Evolutionary conservation across 352 stramenopile species (phyloP).

Genomic region (Globisporangium radiosum): DNA sequence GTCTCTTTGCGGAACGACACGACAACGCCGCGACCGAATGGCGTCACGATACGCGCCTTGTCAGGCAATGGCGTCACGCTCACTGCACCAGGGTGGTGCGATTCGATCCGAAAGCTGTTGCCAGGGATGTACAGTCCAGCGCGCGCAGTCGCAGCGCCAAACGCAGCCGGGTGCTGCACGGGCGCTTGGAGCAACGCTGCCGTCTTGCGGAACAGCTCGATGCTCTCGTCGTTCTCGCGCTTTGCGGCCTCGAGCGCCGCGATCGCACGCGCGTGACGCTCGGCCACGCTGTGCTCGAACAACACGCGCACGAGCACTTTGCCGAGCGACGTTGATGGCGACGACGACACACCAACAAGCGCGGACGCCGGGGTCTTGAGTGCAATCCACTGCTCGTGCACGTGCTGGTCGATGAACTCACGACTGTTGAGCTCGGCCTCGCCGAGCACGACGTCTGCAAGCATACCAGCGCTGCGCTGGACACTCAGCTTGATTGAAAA

Average conservation of each 20-base stretch:
- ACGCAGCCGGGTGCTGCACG: constrained; percentile 60
- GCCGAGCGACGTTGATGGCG: constrained; percentile 13
- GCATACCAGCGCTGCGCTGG: constrained; percentile 42
- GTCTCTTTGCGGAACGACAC: constrained; percentile 61
- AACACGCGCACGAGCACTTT: constrained; percentile 51
- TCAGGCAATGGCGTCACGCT: constrained; percentile 56
- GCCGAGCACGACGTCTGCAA: constrained; percentile 65
- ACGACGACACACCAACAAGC: not conserved
- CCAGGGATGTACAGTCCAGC: constrained; percentile 72
- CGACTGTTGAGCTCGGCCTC: constrained; percentile 50
- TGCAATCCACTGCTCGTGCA: constrained; percentile 48
- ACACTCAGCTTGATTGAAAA: constrained; percentile 65
- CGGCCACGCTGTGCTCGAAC: constrained; percentile 51
- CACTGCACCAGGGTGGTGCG: constrained; percentile 64
- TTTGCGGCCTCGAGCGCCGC: constrained; percentile 43
- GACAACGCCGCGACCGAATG: constrained; percentile 66
- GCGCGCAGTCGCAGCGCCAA: constrained; percentile 36
- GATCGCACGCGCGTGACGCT: constrained; percentile 34
- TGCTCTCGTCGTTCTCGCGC: constrained; percentile 56
- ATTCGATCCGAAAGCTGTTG: constrained; percentile 54
- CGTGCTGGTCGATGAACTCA: constrained; percentile 49
- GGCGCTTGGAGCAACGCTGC: constrained; percentile 40
- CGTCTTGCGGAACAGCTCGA: constrained; percentile 54
- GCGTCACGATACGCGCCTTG: constrained; percentile 67
- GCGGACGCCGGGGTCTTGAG: constrained; percentile 34